A percentile compares a stretch with the other conserved stretches of the same genome.
phyloP scores from a whole-genome alignment of 805 yeast genomes.

The Kockiozyma suomiensis region DNA sequence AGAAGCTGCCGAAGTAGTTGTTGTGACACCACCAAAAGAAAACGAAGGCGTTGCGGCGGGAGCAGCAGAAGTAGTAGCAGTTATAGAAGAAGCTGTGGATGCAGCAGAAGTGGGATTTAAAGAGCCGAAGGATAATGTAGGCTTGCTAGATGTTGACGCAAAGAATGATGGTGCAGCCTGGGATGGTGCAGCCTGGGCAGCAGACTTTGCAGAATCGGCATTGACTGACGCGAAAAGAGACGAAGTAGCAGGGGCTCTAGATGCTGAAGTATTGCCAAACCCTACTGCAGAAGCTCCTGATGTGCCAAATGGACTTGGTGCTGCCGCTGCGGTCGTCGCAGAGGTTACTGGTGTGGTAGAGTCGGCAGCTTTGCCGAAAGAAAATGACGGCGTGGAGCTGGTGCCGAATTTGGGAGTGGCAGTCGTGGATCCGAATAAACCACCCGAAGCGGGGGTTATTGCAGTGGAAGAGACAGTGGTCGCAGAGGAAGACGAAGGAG shows the following conservation, averaged over 20 bases:
- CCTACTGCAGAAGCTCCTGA: too few species aligned
- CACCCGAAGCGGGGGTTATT: neutral
- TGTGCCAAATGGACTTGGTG: too few species aligned
- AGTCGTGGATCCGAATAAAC: neutral
- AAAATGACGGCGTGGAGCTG: neutral
- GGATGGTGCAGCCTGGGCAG: too few species aligned
- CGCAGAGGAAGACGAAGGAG: constrained; percentile 1
- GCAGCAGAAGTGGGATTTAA: neutral
- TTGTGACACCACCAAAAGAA: constrained; percentile 6
- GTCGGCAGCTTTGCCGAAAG: constrained; percentile 1
- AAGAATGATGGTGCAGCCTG: neutral
- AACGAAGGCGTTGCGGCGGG: constrained; percentile 1
- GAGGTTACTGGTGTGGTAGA: neutral
- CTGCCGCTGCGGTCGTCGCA: too few species aligned
- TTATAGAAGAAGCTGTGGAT: neutral
- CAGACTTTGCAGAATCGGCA: constrained; percentile 1
- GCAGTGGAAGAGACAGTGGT: constrained; percentile 2
- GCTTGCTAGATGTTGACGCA: neutral
- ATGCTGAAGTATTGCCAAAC: too few species aligned
- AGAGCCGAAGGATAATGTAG: constrained; percentile 6
- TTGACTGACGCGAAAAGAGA: neutral
- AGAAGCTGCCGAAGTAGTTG: neutral
- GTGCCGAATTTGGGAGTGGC: neutral
- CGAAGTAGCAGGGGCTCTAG: too few species aligned
- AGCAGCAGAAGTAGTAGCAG: too few species aligned